Conservation (phyloP, 441 rosid species). For the Oxalis stricta region DNA sequence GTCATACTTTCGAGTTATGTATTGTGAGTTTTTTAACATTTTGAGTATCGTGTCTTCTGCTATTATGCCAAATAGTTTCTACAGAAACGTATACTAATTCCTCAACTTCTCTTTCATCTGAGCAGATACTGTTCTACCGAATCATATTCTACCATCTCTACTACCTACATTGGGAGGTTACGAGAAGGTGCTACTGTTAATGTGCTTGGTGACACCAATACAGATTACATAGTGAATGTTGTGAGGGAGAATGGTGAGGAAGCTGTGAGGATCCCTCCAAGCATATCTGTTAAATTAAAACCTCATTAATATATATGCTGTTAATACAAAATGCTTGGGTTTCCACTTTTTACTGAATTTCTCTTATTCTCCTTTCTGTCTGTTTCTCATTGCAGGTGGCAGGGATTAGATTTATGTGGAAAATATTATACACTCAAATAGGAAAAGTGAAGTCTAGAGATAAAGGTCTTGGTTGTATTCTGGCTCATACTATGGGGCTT, state of each 20-base stretch:
- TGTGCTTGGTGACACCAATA: slow-evolving; percentile 74
- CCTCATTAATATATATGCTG: slow-evolving; percentile 41
- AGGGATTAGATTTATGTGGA: slow-evolving; percentile 98
- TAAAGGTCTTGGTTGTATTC: slow-evolving; percentile 97
- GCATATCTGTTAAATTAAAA: slow-evolving; percentile 86
- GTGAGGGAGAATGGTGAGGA: slow-evolving; percentile 97
- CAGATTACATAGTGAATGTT: slow-evolving; percentile 94
- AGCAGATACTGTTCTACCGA: too few relatives aligned
- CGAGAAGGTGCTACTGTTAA: slow-evolving; percentile 58
- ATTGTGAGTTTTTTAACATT: too few relatives aligned
- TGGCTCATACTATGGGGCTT: slow-evolving; percentile 99
- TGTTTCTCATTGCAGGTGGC: slow-evolving; percentile 56
- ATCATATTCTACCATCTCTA: slow-evolving; percentile 36
- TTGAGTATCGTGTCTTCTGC: too few relatives aligned
- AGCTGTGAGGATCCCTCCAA: slow-evolving; percentile 80
- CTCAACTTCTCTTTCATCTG: too few relatives aligned
- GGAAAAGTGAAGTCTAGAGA: slow-evolving; percentile 81
- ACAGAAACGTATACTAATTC: too few relatives aligned
- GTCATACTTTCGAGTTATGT: too few relatives aligned
- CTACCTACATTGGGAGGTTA: slow-evolving; percentile 32
- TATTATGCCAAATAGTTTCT: too few relatives aligned
- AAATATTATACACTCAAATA: slow-evolving; percentile 85
- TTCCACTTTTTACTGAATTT: slow-evolving; percentile 14
- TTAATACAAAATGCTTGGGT: slow-evolving; percentile 29
- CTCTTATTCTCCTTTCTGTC: slow-evolving; percentile 11